Conservation (phyloP, 352 stramenopile genomes). For the Phytophthora fragariae region DNA sequence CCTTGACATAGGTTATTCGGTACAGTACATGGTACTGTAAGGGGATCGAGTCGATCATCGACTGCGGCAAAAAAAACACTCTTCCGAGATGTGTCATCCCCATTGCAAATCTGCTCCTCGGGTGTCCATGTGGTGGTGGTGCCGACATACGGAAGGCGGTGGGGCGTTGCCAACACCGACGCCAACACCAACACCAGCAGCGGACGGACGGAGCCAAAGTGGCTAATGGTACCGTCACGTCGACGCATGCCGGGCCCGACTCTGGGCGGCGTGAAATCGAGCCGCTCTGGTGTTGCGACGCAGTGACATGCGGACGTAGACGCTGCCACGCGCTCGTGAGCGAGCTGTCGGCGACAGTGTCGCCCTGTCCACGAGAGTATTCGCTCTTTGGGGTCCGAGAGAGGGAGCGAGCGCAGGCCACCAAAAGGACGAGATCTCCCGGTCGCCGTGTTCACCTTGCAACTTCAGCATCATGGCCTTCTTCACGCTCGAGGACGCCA, state of each 20-base stretch:
- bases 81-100: too few species aligned
- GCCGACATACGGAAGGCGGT: conserved; percentile 26
- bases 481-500: conserved; percentile 65
- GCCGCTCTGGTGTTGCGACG: conserved; percentile 15
- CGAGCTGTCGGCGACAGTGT: too few species aligned
- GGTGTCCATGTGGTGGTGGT: conserved; percentile 23
- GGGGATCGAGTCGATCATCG: too few species aligned
- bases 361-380: conserved; percentile 39
- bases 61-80: too few species aligned
- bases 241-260: conserved; percentile 3
- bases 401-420: conserved; percentile 18
- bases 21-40: too few species aligned
- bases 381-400: conserved; percentile 21
- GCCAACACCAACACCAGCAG: background rate
- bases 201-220: background rate
- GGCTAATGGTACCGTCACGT: background rate
- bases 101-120: conserved; percentile 22
- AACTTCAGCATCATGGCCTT: conserved; percentile 27
- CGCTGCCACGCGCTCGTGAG: conserved; percentile 12
- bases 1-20: too few species aligned
- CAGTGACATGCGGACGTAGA: conserved; percentile 26
- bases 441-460: conserved; percentile 16
- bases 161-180: conserved; percentile 17
- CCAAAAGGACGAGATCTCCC: conserved; percentile 14
- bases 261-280: conserved; percentile 28